Evolutionary conservation across 2,329 filamentous ascomycete genomes (phyloP), one percentile per base, ranked within the genome.

Genomic region (Colletotrichum eremochloae): DNA sequence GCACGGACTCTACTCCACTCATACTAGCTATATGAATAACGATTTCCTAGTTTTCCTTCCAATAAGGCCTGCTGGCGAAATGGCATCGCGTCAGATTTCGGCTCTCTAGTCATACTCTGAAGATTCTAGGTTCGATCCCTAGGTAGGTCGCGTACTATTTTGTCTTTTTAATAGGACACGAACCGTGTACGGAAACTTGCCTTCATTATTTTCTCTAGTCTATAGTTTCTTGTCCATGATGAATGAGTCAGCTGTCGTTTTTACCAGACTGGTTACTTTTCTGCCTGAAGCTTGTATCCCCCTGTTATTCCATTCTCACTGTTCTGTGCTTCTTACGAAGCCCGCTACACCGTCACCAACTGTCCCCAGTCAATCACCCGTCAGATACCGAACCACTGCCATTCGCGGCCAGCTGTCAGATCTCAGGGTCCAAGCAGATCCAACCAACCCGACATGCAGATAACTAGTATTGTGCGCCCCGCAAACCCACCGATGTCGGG

Each of bases 51-150:
- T n/a, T n/a, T n/a, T 24, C 24, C 1, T 24, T 24, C 24, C 24
- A 24, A 24, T 24, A 24, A 20, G 67, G 69, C 69, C 69, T 72
- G 69, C 69, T 72, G 69, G 69, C 69, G 69, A 72, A 72, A 72
- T 72, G 69, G 69, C 69, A 72, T 72, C 69, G 69, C 69, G 69
- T 72, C 69, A 72, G 58, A 72, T 72, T 72, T 72, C 69, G 69
- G 69, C 65, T 71, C 12, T 7, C 11, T 48, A 60, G 65, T 50
- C 69, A 63, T 18, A 55, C 69, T 72, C 58, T 72, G 69, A 72
- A 72, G 69, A 72, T 72, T 68, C 42, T 68, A 72, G 69, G 69
- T 72, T 72, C 69, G 69, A 72, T 69, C 65, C 65, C 60, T 72
- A 69, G 44, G 70, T 72, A 70, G 70, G 66, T 70, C 66, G 68